Evolutionary conservation across 139 green algal genomes (phyloP), one percentile per base, ranked within the genome.

Genomic region (Eudorina sp.): DNA sequence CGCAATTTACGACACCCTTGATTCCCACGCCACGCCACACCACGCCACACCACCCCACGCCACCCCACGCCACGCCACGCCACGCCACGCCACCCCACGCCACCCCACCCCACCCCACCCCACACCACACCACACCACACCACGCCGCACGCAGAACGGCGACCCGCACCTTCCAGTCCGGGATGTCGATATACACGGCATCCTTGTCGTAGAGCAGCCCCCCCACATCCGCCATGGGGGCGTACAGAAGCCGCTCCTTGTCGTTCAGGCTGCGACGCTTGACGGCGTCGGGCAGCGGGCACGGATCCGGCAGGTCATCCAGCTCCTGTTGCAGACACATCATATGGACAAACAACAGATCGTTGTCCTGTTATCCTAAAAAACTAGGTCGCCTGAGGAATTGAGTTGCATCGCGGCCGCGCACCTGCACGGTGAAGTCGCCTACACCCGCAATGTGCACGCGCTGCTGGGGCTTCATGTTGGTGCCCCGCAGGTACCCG

Each of bases 131-230:
- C n/a, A n/a, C n/a, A n/a, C n/a, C n/a, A n/a, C n/a, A n/a, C n/a
- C n/a, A n/a, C n/a, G n/a, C n/a, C n/a, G n/a, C n/a, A n/a, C n/a
- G n/a, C n/a, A n/a, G n/a, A n/a, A n/a, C n/a, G n/a, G n/a, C n/a
- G n/a, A n/a, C n/a, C n/a, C n/a, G n/a, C 31, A 98, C 96, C 93
- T 99, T 98, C 94, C 96, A 98, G 91, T 99, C 97, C 16, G 96
- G 95, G 64, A 99, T 98, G 90, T 99, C 96, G 58, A 99, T 97
- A 91, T 99, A 99, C 27, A 99, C 95, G 0, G 97, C 98, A 55
- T 99, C 98, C 86, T 97, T 97, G 93, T 99, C 98, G 85, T 98
- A 99, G 90, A 99, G 92, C 83, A 99, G 92, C 11, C 97, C 97
- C 0, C 97, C 98, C n/a, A 99, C 91, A 86, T 99, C 96, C 21